phyloP scores from a whole-genome alignment of 1,284 basidiomycete species.

The Sporisorium reilianum region DNA sequence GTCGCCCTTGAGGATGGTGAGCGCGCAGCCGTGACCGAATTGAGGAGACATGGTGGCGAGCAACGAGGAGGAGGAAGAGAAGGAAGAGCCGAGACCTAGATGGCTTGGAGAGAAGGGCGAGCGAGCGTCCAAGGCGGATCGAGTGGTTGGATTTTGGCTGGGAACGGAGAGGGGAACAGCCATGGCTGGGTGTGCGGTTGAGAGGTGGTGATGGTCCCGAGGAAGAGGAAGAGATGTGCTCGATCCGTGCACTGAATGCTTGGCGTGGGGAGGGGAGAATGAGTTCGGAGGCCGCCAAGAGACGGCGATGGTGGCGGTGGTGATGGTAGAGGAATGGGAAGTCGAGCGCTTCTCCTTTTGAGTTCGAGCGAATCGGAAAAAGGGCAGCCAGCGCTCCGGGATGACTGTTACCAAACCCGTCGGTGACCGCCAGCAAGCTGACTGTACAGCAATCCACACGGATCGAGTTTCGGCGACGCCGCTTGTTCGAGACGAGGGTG shows the following conservation, averaged over 20 bases:
- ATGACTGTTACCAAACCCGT: no score
- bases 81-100: constrained; percentile 18
- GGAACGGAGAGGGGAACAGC: constrained; percentile 41
- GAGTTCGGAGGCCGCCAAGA: background rate
- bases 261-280: background rate
- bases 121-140: constrained; percentile 13
- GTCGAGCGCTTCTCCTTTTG: background rate
- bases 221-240: background rate
- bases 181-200: constrained; percentile 19
- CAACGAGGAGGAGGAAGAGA: constrained; percentile 18
- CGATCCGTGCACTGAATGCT: background rate
- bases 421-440: no score
- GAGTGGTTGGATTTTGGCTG: constrained; percentile 1
- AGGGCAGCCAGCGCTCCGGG: no score
- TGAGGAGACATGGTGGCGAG: constrained; percentile 18
- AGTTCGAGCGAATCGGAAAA: no score
- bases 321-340: background rate
- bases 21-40: constrained; percentile 36
- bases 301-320: constrained; percentile 5
- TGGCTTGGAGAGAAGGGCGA: constrained; percentile 14
- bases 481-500: no score
- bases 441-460: no score
- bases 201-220: background rate
- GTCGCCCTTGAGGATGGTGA: constrained; percentile 47
- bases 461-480: no score